A percentile compares a stretch with the other conserved stretches of the same genome.
Conservation (phyloP, 371 early-diverging fungal species). For the Caulochytrium protostelioides region DNA sequence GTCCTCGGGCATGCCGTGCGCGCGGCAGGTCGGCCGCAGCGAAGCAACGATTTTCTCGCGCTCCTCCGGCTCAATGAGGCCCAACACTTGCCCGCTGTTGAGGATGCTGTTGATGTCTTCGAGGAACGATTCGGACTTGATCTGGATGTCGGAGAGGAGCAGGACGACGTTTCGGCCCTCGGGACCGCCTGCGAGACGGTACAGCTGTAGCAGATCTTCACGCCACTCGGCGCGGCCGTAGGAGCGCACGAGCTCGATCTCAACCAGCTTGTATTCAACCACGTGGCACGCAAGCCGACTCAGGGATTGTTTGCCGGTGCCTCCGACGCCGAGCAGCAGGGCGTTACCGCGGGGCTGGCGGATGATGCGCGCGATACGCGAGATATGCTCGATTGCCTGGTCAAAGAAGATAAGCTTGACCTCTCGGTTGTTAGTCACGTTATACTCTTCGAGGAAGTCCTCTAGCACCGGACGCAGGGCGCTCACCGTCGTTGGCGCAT, state of each 20-base stretch:
- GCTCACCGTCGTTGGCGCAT: slow-evolving; percentile 24
- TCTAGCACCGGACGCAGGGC: slow-evolving; percentile 21
- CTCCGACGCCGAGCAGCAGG: slow-evolving; percentile 31
- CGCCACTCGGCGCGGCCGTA: slow-evolving; percentile 30
- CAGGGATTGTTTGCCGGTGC: slow-evolving; percentile 31
- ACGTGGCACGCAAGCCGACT: slow-evolving; percentile 32
- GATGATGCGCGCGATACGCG: slow-evolving; percentile 25
- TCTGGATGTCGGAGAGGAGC: slow-evolving; percentile 30
- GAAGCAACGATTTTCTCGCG: slow-evolving; percentile 30
- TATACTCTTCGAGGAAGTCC: slow-evolving; percentile 33
- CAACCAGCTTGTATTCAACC: slow-evolving; percentile 26
- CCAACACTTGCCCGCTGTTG: slow-evolving; percentile 33
- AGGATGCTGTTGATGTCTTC: slow-evolving; percentile 33
- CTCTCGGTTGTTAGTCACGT: slow-evolving; percentile 26
- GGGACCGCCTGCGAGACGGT: slow-evolving; percentile 20
- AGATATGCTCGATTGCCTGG: slow-evolving; percentile 30
- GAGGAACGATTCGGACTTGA: slow-evolving; percentile 26
- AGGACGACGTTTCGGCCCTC: slow-evolving; percentile 33
- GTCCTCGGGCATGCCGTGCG: slow-evolving; percentile 27
- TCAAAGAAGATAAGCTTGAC: slow-evolving; percentile 27
- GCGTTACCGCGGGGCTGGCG: slow-evolving; percentile 35
- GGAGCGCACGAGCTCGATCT: slow-evolving; percentile 30
- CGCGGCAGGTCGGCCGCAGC: slow-evolving; percentile 18
- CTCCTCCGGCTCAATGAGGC: slow-evolving; percentile 30
- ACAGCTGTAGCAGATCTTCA: slow-evolving; percentile 33